Conservation (phyloP, 1,139 yeast genomes). For the Pneumocystis murina region DNA sequence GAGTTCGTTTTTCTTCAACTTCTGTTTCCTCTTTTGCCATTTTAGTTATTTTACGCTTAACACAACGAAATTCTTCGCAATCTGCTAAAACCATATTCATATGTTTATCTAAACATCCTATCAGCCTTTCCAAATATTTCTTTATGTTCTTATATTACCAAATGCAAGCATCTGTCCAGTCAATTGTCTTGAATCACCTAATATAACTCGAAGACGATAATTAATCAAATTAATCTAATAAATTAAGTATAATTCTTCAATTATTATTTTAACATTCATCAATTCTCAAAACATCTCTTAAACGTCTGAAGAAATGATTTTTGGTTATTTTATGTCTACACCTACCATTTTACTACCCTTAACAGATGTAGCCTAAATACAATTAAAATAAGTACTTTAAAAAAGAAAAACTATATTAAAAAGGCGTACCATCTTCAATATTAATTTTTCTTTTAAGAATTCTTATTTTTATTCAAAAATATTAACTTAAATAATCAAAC, state of each 20-base stretch:
- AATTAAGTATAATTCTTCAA: not conserved
- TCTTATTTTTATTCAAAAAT: not conserved
- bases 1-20: constrained; percentile 48
- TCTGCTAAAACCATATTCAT: constrained; percentile 78
- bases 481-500: not conserved
- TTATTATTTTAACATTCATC: too few species aligned
- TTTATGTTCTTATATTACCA: constrained; percentile 32
- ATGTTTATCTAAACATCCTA: constrained; percentile 24
- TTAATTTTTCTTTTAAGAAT: not conserved
- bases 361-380: not conserved
- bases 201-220: constrained; percentile 55
- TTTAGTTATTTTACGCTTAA: constrained; percentile 8
- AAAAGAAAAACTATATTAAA: not conserved
- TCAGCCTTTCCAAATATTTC: not conserved
- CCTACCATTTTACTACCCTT: not conserved
- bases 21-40: constrained; percentile 4
- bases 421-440: constrained; percentile 7
- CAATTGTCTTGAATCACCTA: constrained; percentile 60
- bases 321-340: not conserved
- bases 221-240: constrained; percentile 31
- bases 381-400: constrained; percentile 24
- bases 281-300: too few species aligned
- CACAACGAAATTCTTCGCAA: constrained; percentile 57
- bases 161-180: constrained; percentile 75
- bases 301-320: too few species aligned